A percentile compares a stretch with the other conserved stretches of the same genome.
Conservation (phyloP, 2,329 filamentous ascomycete species). For the Ophiostoma himal-ulmi region DNA sequence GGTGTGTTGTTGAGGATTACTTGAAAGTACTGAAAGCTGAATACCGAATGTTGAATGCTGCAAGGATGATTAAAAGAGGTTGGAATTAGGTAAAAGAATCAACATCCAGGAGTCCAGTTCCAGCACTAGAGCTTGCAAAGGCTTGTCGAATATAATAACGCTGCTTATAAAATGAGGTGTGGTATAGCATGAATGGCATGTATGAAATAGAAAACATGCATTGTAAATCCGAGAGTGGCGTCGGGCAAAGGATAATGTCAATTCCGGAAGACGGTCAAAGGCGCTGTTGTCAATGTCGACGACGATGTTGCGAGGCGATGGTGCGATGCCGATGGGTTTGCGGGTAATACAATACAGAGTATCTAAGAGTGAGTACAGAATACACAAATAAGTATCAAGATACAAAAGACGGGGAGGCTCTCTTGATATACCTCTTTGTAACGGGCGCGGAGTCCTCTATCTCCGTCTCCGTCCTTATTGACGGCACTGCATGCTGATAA, state of each 20-base stretch:
- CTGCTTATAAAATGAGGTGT: neutral
- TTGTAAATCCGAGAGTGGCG: neutral
- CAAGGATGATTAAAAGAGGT: neutral
- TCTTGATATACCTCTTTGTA: constrained; percentile 2
- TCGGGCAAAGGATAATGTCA: neutral
- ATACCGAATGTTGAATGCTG: neutral
- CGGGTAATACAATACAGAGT: neutral
- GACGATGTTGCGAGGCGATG: constrained; percentile 5
- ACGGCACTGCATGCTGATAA: neutral
- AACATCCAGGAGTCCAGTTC: neutral
- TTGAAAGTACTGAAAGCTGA: neutral
- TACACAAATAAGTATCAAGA: neutral
- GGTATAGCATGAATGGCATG: neutral
- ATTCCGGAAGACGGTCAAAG: neutral
- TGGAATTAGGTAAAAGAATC: constrained; percentile 3
- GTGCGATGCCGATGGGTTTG: constrained; percentile 2
- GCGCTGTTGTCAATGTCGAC: neutral
- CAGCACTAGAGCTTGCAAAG: neutral
- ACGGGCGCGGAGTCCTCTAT: neutral
- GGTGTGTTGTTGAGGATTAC: neutral
- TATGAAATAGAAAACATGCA: neutral
- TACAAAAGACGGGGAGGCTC: constrained; percentile 1
- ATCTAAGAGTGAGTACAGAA: neutral
- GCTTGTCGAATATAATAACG: neutral
- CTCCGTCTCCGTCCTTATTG: neutral